Base-by-base conservation (phyloP, 163 green algal genomes). In the Chlamydomonas reinhardtii region DNA sequence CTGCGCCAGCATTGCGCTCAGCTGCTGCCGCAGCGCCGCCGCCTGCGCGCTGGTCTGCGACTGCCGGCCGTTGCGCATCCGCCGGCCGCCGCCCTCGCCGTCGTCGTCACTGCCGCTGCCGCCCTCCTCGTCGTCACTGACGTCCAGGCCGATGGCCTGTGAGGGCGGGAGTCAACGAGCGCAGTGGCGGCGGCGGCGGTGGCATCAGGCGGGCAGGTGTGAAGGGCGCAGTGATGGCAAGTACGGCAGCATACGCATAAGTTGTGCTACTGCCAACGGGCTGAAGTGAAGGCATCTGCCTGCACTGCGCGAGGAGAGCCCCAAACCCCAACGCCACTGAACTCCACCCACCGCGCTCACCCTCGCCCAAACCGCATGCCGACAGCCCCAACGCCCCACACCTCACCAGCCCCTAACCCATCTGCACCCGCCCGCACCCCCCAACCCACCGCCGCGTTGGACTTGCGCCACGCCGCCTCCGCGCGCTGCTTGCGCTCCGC, bases 1-100 rank as follows among this genome's bases (percentile, higher is more conserved):
- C 77, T 93, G 81, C 1, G 94, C 56, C 54, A 98, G 90, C 69
- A 95, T 86, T 14, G 73, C 56, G n/a, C 87, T 91, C 81, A 98
- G 89, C 88, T 97, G 82, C 66, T 78, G 59, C 62, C 73, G 56
- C 62, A 93, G 66, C 4, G 83, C 90, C 56, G 88, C 62, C 56
- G 80, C 87, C 62, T 90, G 88, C 20, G 91, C 80, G 39, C 68
- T 83, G n/a, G 84, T 66, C 20, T 39, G 29, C 5, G 48, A 16
- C 11, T 27, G 11, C 0, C 79, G 79, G 0, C 81, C 81, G 72
- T 80, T 87, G 35, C 81, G 70, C 69, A 81, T 62, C 9, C 71
- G 56, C 54, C 17, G 59, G 39, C 61, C 24, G 76, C 64, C 75
- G 27, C n/a, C 24, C 48, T 56, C 48, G 39, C 15, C 69, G 25